These are phyloP conservation scores for Syzygium oleosum DNA, from an alignment of 345 rosid genomes.

Conservation along the genomic window DNA sequence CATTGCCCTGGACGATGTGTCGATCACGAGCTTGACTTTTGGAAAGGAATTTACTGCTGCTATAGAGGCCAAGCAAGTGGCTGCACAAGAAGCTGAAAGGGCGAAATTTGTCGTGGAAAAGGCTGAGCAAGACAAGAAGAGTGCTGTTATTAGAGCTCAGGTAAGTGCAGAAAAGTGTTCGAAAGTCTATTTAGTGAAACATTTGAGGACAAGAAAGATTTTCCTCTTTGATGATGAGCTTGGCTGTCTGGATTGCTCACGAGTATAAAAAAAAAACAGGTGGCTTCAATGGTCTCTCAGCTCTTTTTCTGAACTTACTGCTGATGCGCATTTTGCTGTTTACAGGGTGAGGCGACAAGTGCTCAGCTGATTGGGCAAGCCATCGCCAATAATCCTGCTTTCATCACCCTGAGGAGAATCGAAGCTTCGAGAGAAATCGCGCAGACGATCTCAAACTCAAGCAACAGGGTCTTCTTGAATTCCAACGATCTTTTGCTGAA, in stretches of 20 bases:
- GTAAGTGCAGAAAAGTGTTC: slow-evolving; percentile 15
- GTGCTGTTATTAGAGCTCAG: slow-evolving; percentile 90
- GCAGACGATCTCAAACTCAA: slow-evolving; percentile 54
- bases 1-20: slow-evolving; percentile 85
- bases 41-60: slow-evolving; percentile 96
- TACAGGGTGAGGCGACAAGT: slow-evolving; percentile 89
- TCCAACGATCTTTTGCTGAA: slow-evolving; percentile 74
- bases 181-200: background rate
- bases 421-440: slow-evolving; percentile 97
- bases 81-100: slow-evolving; percentile 93
- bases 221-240: background rate
- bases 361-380: slow-evolving; percentile 93
- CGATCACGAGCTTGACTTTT: slow-evolving; percentile 77
- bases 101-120: slow-evolving; percentile 94
- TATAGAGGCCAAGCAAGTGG: slow-evolving; percentile 90
- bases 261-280: background rate
- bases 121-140: slow-evolving; percentile 89
- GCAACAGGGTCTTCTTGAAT: slow-evolving; percentile 69
- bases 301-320: background rate
- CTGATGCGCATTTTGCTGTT: background rate
- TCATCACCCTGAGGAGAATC: slow-evolving; percentile 82
- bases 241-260: background rate
- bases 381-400: slow-evolving; percentile 86
- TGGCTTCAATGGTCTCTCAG: background rate
- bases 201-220: background rate